Base-by-base conservation (phyloP, 306 rosid species). In the Pyrus betulifolia region DNA sequence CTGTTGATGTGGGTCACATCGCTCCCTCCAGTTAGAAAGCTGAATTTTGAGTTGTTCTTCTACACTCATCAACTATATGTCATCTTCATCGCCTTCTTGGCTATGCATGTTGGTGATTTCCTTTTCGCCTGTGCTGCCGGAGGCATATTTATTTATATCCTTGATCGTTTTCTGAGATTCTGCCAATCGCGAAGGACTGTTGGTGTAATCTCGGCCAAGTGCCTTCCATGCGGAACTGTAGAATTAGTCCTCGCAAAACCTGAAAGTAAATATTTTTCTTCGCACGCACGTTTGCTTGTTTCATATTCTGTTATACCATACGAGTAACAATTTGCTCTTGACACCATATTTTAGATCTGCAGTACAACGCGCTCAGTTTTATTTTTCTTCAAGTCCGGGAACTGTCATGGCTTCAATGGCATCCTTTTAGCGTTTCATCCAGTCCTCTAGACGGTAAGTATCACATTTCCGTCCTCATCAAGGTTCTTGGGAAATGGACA, bases 371-470 rank as follows among this genome's bases (percentile, higher is more conserved):
- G 6, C 85, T 95, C 54, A 95, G 98, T 85, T 95, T 95, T 84
- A 86, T 95, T 80, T 95, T 95, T 69, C 81, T 92, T 78, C 97
- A 92, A 92, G 78, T 92, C 46, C 90, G 92, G 68, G 97, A 92
- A 79, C 35, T 92, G 28, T 95, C 98, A 17, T 89, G 88, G 93
- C 90, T 95, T 76, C 93, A 92, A 82, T 95, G 98, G 98, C 98
- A 95, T 89, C 97, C 98, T 55, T 95, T 90, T 85, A 95, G 97
- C 69, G 96, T 95, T 74, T 92, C 96, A 44, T 92, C 98, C 40
- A 90, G 97, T 75, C 98, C 98, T 74, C 62, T 95, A 84, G 98
- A 92, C 80, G 98, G 98, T 28, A 85, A 92, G 4, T 57, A 87
- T 74, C 97, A 93, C 70, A 68, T 95, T 61, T 71, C 98, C 31